Percentiles rank a stretch among this genome's conserved stretches.
Conservation (phyloP, 345 rosid species). For the Populus davidiana region DNA sequence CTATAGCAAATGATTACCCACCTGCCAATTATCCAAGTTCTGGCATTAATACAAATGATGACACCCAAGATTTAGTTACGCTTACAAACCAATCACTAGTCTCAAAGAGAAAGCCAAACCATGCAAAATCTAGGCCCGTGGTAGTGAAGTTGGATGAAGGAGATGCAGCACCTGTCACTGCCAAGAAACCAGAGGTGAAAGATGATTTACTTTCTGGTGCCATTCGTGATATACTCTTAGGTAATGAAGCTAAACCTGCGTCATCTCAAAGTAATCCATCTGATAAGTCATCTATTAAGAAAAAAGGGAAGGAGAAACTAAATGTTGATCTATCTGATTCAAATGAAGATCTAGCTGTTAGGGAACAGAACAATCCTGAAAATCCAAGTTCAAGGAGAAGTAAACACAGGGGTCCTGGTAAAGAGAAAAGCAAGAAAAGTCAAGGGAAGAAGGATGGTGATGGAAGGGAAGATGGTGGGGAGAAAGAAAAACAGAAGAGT, state of each 20-base stretch:
- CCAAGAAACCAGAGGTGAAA: conserved; percentile 34
- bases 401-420: conserved; percentile 48
- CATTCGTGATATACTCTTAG: conserved; percentile 66
- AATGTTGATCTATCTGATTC: conserved; percentile 30
- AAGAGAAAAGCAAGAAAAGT: conserved; percentile 43
- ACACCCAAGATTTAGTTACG: conserved; percentile 43
- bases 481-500: conserved; percentile 47
- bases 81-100: conserved; percentile 54
- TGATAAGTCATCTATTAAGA: conserved; percentile 36
- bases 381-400: conserved; percentile 47
- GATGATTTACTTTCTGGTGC: conserved; percentile 60
- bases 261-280: conserved; percentile 29
- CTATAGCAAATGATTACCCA: conserved; percentile 56
- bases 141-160: conserved; percentile 87
- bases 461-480: conserved; percentile 34
- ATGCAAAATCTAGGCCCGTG: conserved; percentile 80
- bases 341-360: conserved; percentile 35
- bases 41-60: conserved; percentile 31
- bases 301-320: conserved; percentile 62
- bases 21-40: conserved; percentile 64
- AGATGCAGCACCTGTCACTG: conserved; percentile 31
- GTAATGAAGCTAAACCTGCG: conserved; percentile 31
- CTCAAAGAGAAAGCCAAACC: conserved; percentile 51
- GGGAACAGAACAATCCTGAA: conserved; percentile 28
- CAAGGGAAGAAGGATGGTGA: conserved; percentile 35